Evolutionary conservation across 1,139 yeast species (phyloP).

Genomic region (Yamadazyma diospyri): DNA sequence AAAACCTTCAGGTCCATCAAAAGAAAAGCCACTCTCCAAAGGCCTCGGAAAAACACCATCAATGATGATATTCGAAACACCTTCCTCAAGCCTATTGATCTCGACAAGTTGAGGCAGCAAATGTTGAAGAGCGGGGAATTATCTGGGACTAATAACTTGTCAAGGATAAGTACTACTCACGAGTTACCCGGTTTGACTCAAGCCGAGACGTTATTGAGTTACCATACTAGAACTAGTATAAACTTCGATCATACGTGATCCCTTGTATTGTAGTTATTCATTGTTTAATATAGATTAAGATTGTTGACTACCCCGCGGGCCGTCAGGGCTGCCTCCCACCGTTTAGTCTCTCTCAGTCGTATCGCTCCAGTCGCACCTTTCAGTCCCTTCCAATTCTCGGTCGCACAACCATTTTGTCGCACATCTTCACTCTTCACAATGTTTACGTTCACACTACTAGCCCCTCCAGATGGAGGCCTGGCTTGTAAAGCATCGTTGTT

Average conservation of each 20-base stretch:
- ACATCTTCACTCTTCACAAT: too few relatives aligned
- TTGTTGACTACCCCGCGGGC: too few relatives aligned
- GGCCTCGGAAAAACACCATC: slow-evolving; percentile 31
- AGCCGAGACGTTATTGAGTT: slow-evolving; percentile 46
- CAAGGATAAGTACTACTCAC: slow-evolving; percentile 43
- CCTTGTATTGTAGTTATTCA: slow-evolving; percentile 4
- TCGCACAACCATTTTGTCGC: too few relatives aligned
- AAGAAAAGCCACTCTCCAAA: slow-evolving; percentile 24
- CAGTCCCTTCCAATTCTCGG: too few relatives aligned
- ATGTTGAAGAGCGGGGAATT: slow-evolving; percentile 43
- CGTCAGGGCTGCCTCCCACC: too few relatives aligned
- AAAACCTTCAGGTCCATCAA: slow-evolving; percentile 36
- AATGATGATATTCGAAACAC: slow-evolving; percentile 22
- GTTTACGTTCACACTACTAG: slow-evolving; percentile 41
- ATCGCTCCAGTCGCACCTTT: too few relatives aligned
- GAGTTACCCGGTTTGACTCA: slow-evolving; percentile 50
- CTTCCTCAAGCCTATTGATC: slow-evolving; percentile 33
- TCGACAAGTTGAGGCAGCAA: slow-evolving; percentile 36
- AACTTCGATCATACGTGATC: slow-evolving; percentile 16
- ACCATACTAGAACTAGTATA: slow-evolving; percentile 42
- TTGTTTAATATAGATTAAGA: slow-evolving; percentile 1
- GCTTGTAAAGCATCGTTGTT: slow-evolving; percentile 43
- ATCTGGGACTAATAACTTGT: slow-evolving; percentile 29
- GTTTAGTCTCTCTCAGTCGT: too few relatives aligned
- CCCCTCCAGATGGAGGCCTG: slow-evolving; percentile 27